A percentile compares a stretch with the other conserved stretches of the same genome.
These are phyloP conservation scores for Gossypium davidsonii DNA, from an alignment of 441 rosid species.

Conservation along the genomic window DNA sequence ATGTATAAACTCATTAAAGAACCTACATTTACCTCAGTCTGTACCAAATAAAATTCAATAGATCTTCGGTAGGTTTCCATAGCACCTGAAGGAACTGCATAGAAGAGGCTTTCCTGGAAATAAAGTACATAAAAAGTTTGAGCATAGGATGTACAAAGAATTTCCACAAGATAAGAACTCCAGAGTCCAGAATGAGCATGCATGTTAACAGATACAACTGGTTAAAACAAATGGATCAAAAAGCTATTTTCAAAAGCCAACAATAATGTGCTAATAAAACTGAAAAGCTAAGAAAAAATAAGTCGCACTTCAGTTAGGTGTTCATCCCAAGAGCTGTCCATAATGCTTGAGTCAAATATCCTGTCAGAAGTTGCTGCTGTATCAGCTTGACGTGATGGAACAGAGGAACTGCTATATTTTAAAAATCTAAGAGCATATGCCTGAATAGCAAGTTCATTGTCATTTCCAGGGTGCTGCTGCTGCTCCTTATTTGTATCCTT, in stretches of 20 bases:
- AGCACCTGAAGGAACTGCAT: slow-evolving; percentile 84
- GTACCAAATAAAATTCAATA: slow-evolving; percentile 67
- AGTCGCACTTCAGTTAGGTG: slow-evolving; percentile 68
- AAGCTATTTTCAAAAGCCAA: slow-evolving; percentile 8
- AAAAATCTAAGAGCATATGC: slow-evolving; percentile 82
- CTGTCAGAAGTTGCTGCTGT: slow-evolving; percentile 58
- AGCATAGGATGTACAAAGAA: not conserved
- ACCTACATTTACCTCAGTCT: slow-evolving; percentile 52
- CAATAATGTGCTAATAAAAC: slow-evolving; percentile 5
- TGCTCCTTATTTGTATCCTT: slow-evolving; percentile 48
- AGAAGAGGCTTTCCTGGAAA: slow-evolving; percentile 90
- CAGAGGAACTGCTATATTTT: slow-evolving; percentile 43
- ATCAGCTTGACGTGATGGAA: slow-evolving; percentile 51
- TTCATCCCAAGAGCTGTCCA: slow-evolving; percentile 66
- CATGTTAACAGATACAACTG: not conserved
- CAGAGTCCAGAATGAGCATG: not conserved
- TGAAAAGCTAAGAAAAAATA: slow-evolving; percentile 9
- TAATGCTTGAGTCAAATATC: slow-evolving; percentile 41
- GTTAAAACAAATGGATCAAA: not conserved
- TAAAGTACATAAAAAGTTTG: slow-evolving; percentile 16
- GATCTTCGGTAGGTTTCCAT: slow-evolving; percentile 71
- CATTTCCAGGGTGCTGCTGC: slow-evolving; percentile 33
- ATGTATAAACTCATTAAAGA: slow-evolving; percentile 9
- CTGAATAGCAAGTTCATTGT: slow-evolving; percentile 38
- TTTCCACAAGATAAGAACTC: not conserved